Percentiles rank a stretch among this genome's conserved stretches.
phyloP scores from a whole-genome alignment of 2,329 filamentous ascomycete genomes.

The Fusarium buxicola region DNA sequence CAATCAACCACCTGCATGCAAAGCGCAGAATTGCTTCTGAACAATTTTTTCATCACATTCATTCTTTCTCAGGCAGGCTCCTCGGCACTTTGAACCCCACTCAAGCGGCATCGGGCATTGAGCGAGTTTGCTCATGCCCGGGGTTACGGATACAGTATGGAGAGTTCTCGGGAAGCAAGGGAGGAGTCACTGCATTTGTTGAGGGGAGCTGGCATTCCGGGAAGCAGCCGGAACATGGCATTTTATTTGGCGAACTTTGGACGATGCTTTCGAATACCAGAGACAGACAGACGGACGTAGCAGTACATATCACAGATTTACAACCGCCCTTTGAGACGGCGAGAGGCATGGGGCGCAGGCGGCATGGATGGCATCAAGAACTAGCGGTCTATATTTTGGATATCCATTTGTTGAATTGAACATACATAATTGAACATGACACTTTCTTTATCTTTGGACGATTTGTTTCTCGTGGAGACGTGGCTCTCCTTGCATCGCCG shows the following conservation, averaged over 20 bases:
- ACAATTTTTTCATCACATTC: conserved; percentile 7
- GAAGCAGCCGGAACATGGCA: conserved; percentile 19
- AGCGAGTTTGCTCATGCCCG: conserved; percentile 35
- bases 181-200: conserved; percentile 37
- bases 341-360: conserved; percentile 31
- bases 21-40: conserved; percentile 37
- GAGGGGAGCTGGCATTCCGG: conserved; percentile 26
- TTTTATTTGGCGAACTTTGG: conserved; percentile 19
- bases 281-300: conserved; percentile 13
- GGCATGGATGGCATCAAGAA: conserved; percentile 26
- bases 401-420: conserved; percentile 41
- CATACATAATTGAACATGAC: conserved; percentile 32
- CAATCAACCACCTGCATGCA: conserved; percentile 24
- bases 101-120: conserved; percentile 21
- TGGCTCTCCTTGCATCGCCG: conserved; percentile 8
- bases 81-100: conserved; percentile 31
- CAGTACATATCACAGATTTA: conserved; percentile 28
- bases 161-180: conserved; percentile 19
- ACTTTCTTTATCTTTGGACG: not conserved
- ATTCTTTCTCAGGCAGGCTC: conserved; percentile 14
- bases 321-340: conserved; percentile 19
- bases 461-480: not conserved
- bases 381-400: conserved; percentile 39
- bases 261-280: conserved; percentile 8
- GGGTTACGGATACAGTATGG: conserved; percentile 16